phyloP scores from a whole-genome alignment of 495 filamentous ascomycete species.

The Neurospora sp. region DNA sequence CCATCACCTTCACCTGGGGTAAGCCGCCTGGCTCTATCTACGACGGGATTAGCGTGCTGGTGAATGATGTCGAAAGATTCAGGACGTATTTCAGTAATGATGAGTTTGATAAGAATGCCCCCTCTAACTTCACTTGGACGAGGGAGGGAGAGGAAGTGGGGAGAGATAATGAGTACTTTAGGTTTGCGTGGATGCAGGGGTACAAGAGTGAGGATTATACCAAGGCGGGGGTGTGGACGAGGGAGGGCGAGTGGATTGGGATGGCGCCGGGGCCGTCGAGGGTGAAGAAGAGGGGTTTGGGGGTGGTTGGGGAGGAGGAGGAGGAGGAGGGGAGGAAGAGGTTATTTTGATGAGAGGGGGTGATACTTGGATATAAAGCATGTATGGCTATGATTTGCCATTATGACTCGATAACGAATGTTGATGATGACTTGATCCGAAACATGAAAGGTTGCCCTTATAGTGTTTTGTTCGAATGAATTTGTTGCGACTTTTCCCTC shows the following conservation, averaged over 20 bases:
- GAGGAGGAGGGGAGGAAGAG: neutral
- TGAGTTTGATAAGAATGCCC: conserved; percentile 22
- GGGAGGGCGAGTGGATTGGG: conserved; percentile 56
- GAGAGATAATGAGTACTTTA: conserved; percentile 68
- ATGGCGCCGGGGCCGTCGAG: conserved; percentile 39
- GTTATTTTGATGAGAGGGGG: neutral
- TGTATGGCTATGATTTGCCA: neutral
- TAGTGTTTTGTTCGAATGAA: no score
- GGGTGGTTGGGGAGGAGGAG: neutral
- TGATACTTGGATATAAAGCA: neutral
- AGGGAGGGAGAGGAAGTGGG: conserved; percentile 28
- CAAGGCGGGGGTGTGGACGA: conserved; percentile 67
- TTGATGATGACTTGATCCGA: neutral
- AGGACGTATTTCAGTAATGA: conserved; percentile 46
- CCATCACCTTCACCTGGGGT: conserved; percentile 46
- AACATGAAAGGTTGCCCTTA: neutral
- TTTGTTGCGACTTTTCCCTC: neutral
- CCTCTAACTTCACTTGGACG: conserved; percentile 34
- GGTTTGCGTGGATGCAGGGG: conserved; percentile 72
- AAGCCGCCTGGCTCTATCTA: conserved; percentile 49
- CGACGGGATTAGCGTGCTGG: conserved; percentile 76
- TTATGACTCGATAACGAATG: neutral
- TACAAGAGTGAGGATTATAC: conserved; percentile 65
- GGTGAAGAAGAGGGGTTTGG: conserved; percentile 18
- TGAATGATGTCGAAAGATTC: conserved; percentile 91